Evolutionary conservation across 2,329 filamentous ascomycete species (phyloP).

Genomic region (Geosmithia putterillii): DNA sequence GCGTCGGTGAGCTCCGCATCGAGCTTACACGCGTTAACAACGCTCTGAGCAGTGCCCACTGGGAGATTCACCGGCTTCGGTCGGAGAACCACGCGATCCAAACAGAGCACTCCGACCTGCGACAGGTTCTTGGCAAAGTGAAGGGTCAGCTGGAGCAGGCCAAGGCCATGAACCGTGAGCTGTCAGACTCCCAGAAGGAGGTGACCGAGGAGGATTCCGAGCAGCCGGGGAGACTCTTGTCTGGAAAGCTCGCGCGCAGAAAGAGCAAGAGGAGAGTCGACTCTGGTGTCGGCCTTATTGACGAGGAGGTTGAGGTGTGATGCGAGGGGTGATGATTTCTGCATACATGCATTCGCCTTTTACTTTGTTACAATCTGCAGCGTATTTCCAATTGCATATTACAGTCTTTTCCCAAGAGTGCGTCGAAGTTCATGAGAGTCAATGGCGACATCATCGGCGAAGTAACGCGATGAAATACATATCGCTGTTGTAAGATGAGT

Average conservation of each 20-base stretch:
- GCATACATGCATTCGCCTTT: not conserved
- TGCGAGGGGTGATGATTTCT: too few species aligned
- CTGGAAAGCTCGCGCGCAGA: constrained; percentile 9
- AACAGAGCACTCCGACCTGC: constrained; percentile 25
- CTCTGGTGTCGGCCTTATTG: constrained; percentile 41
- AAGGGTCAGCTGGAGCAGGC: constrained; percentile 37
- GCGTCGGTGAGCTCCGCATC: constrained; percentile 31
- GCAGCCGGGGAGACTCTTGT: not conserved
- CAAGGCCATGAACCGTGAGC: constrained; percentile 30
- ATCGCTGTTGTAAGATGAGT: too few species aligned
- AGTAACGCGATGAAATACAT: too few species aligned
- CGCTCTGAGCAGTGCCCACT: constrained; percentile 32
- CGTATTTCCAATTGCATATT: too few species aligned
- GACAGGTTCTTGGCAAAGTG: constrained; percentile 34
- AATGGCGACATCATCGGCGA: too few species aligned
- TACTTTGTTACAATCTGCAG: too few species aligned
- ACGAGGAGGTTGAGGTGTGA: constrained; percentile 30
- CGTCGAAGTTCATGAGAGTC: too few species aligned
- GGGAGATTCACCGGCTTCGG: constrained; percentile 29
- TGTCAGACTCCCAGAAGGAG: constrained; percentile 19
- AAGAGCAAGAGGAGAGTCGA: constrained; percentile 30
- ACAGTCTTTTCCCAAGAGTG: not conserved
- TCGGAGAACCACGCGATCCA: constrained; percentile 30
- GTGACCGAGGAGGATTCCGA: not conserved
- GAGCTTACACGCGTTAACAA: constrained; percentile 36